phyloP scores from a whole-genome alignment of 108 stramenopile species.

The Skeletonema potamos region DNA sequence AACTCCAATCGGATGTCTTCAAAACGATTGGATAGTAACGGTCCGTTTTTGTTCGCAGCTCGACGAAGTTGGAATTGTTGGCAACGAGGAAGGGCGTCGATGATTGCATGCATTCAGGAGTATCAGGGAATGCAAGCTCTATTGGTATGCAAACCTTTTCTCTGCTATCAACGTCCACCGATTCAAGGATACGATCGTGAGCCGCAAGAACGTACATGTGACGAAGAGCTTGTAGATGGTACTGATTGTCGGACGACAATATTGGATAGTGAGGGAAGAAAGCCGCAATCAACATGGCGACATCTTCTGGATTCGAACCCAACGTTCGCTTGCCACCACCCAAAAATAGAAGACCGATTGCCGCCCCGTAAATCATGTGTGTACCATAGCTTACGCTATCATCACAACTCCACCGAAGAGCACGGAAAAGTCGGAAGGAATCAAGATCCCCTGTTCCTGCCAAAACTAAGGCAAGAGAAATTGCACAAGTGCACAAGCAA shows the following conservation, averaged over 20 bases:
- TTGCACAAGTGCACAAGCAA: constrained; percentile 81
- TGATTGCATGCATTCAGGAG: constrained; percentile 16
- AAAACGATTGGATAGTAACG: constrained; percentile 53
- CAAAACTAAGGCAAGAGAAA: constrained; percentile 92
- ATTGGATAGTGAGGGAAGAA: constrained; percentile 93
- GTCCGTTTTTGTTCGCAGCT: constrained; percentile 59
- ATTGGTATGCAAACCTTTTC: constrained; percentile 77
- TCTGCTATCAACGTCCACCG: constrained; percentile 89
- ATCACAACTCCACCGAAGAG: constrained; percentile 88
- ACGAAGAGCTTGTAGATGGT: constrained; percentile 95
- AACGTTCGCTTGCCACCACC: constrained; percentile 93
- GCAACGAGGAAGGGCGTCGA: constrained; percentile 28
- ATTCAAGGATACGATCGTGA: constrained; percentile 78
- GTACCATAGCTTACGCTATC: constrained; percentile 85
- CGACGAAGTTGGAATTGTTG: constrained; percentile 19
- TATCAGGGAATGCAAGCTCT: constrained; percentile 45
- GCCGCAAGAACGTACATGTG: constrained; percentile 97
- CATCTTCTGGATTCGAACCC: constrained; percentile 84
- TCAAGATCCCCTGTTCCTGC: constrained; percentile 96
- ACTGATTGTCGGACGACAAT: constrained; percentile 87
- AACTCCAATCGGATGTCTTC: constrained; percentile 27
- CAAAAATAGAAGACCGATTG: constrained; percentile 94
- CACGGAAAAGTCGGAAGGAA: constrained; percentile 81
- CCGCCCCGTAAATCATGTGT: constrained; percentile 89
- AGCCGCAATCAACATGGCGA: constrained; percentile 90